phyloP scores from a whole-genome alignment of 179 eudicot species.

The Beta corolliflora region DNA sequence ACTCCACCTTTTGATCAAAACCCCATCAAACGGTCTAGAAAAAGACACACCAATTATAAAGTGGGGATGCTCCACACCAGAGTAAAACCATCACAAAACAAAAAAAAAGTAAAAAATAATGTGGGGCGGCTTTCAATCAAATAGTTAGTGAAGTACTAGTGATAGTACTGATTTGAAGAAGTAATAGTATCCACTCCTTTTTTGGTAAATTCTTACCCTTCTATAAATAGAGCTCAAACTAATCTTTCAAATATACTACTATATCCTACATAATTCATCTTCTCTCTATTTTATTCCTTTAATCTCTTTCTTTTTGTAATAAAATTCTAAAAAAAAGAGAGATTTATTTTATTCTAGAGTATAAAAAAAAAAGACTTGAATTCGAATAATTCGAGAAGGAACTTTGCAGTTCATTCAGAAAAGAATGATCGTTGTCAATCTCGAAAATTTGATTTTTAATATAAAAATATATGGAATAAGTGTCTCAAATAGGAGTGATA shows the following conservation, averaged over 20 bases:
- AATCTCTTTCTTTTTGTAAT: no score
- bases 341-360: not conserved
- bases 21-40: no score
- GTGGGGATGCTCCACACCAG: not conserved
- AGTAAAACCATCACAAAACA: not conserved
- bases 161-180: conserved; percentile 4
- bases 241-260: not conserved
- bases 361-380: not conserved
- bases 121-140: conserved; percentile 26
- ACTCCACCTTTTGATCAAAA: not conserved
- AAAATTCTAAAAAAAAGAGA: no score
- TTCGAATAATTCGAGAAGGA: no score
- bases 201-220: not conserved
- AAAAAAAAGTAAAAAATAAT: not conserved
- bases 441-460: no score
- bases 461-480: no score
- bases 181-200: conserved; percentile 11
- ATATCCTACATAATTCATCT: not conserved
- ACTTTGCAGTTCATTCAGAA: no score
- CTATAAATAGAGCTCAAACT: conserved; percentile 4
- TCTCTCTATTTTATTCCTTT: not conserved
- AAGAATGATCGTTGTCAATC: no score
- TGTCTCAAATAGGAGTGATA: no score
- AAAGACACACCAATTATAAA: not conserved
- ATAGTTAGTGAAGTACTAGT: conserved; percentile 9